A percentile compares a stretch with the other conserved stretches of the same genome.
phyloP scores from a whole-genome alignment of 1,284 basidiomycete species.

The Ceratobasidium sp. region DNA sequence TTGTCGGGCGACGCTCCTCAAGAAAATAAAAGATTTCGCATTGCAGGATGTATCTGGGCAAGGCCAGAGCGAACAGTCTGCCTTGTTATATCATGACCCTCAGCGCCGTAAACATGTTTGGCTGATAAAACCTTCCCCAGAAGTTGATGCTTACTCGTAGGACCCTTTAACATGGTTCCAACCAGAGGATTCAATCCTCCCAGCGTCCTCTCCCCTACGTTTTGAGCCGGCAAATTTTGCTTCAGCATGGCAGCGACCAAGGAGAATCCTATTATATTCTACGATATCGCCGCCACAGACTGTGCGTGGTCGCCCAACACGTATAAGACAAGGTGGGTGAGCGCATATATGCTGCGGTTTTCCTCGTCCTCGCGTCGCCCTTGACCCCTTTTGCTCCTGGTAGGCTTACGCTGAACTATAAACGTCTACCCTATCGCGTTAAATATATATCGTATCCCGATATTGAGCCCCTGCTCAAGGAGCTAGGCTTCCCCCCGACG shows the following conservation, averaged over 20 bases:
- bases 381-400: no score
- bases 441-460: slow-evolving; percentile 49
- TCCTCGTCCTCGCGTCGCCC: neutral
- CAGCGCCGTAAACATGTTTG: no score
- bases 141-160: no score
- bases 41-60: no score
- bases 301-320: neutral
- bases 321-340: neutral
- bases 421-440: slow-evolving; percentile 50
- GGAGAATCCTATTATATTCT: slow-evolving; percentile 8
- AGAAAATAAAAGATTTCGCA: no score
- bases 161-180: no score
- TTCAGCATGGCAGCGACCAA: slow-evolving; percentile 1
- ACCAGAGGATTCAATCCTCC: no score
- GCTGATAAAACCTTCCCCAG: no score
- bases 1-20: no score
- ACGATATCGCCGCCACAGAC: slow-evolving; percentile 6
- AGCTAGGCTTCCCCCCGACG: slow-evolving; percentile 54
- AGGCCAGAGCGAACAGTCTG: no score
- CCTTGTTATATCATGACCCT: no score
- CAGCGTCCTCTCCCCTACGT: no score
- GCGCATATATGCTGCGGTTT: neutral
- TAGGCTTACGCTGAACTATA: slow-evolving; percentile 51
- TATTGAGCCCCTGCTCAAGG: slow-evolving; percentile 48
- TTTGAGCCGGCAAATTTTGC: neutral